phyloP scores from a whole-genome alignment of 257 asterid genomes.

The Coffea eugenioides region DNA sequence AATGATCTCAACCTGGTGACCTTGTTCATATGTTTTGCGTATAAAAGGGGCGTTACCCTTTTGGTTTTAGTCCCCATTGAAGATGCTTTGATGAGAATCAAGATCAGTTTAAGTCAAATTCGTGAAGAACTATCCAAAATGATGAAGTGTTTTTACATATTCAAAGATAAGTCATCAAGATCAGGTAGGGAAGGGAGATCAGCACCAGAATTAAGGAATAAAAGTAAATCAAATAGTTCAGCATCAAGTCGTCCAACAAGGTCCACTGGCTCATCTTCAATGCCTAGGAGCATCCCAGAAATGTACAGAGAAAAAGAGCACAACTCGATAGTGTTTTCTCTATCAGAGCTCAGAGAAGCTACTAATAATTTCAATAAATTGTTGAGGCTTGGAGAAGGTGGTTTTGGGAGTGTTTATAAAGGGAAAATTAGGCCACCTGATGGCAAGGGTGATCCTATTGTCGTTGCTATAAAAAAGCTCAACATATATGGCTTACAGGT shows the following conservation, averaged over 20 bases:
- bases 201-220: conserved; percentile 55
- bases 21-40: neutral
- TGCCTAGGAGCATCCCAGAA: conserved; percentile 60
- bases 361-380: conserved; percentile 62
- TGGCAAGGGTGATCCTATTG: conserved; percentile 38
- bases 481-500: conserved; percentile 81
- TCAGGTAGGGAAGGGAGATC: conserved; percentile 41
- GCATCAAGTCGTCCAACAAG: conserved; percentile 38
- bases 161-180: conserved; percentile 45
- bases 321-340: conserved; percentile 55
- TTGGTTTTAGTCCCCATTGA: neutral
- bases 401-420: conserved; percentile 88
- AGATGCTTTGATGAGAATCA: conserved; percentile 9
- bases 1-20: neutral
- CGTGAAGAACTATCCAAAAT: conserved; percentile 24
- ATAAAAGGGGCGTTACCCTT: neutral
- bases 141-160: conserved; percentile 61
- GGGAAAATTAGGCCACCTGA: conserved; percentile 45
- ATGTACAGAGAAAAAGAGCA: conserved; percentile 65
- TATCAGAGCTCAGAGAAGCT: conserved; percentile 65
- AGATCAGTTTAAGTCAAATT: neutral
- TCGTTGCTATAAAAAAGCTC: conserved; percentile 84
- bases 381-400: conserved; percentile 88
- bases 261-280: conserved; percentile 63
- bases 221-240: conserved; percentile 23